Evolutionary conservation across 352 stramenopile genomes (phyloP), one percentile per base, ranked within the genome.

Genomic region (Globisporangium megalacanthum): DNA sequence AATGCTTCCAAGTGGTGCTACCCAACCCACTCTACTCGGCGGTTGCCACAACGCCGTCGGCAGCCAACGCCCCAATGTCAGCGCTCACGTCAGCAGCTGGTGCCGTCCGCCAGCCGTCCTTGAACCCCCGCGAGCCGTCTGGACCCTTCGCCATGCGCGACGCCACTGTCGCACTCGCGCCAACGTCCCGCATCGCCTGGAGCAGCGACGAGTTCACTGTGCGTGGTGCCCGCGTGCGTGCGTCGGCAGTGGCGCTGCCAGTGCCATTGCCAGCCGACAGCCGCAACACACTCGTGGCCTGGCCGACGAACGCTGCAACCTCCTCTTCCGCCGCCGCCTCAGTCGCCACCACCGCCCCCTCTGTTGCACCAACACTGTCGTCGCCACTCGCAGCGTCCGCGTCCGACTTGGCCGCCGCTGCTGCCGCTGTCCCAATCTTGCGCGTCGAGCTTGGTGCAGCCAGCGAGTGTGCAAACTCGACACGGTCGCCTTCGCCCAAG

Each of bases 121-220:
- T 42, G 66, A 93, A 93, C 5, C 83, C 83, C 49, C 81, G 79
- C 22, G 80, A 79, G 60, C 80, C 83, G 56, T 93, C 75, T 1
- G 80, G 83, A 4, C 83, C 83, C 56, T 84, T 88, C 14, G 80
- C 83, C 72, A 86, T 91, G 48, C 81, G 75, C 42, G 77, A 87
- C 22, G 68, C 64, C 29, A 76, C 76, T 53, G 86, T 71, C 0
- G 80, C 78, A 25, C 68, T 86, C n/a, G 70, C 78, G 19, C 78
- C 76, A 25, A 86, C 66, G 42, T 84, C 73, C 6, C 73, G 79
- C 80, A 88, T 87, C 1, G 77, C 79, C 55, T 86, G 70, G 54
- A 72, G 70, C 35, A 89, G 65, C 57, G 72, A 84, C 19, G 77
- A 91, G 69, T 87, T 91, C 20, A 87, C 80, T 5, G 54, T 65